Conservation (phyloP, 192 early-diverging fungal genomes). For the Podila minutissima region DNA sequence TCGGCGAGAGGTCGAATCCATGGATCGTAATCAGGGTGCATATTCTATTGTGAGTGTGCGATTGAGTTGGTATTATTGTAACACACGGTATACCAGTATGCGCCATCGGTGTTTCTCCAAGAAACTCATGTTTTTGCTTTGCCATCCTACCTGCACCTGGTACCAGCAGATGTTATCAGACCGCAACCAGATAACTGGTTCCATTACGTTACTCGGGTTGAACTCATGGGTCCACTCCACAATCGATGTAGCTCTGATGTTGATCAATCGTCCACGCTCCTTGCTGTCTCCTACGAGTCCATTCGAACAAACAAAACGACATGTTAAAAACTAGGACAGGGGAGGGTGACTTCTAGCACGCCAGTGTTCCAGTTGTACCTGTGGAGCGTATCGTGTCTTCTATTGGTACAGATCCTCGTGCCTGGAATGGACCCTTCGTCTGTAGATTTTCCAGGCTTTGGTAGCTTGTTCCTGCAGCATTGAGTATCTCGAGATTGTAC, state of each 20-base stretch:
- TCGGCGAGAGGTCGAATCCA: not conserved
- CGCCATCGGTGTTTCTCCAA: not conserved
- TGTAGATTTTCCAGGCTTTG: slow-evolving; percentile 11
- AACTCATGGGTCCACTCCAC: slow-evolving; percentile 36
- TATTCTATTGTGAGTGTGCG: not conserved
- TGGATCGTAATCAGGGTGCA: not conserved
- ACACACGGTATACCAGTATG: not conserved
- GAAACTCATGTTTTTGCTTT: not conserved
- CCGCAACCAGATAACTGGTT: slow-evolving; percentile 18
- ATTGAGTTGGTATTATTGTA: not conserved
- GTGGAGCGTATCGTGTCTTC: slow-evolving; percentile 6
- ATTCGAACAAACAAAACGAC: not conserved
- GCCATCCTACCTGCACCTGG: slow-evolving; percentile 21
- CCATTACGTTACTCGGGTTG: not conserved
- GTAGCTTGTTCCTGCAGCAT: slow-evolving; percentile 1
- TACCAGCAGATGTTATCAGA: slow-evolving; percentile 34
- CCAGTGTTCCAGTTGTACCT: not conserved
- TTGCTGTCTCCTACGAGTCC: not conserved
- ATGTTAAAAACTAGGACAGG: too few species aligned
- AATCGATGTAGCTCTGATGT: slow-evolving; percentile 10
- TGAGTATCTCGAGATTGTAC: slow-evolving; percentile 13
- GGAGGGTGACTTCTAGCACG: too few species aligned
- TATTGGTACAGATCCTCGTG: slow-evolving; percentile 16
- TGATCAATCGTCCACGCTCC: not conserved
- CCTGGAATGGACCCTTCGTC: slow-evolving; percentile 15